Evolutionary conservation across 371 early-diverging fungal genomes (phyloP).

Genomic region (Mortierella sp.): DNA sequence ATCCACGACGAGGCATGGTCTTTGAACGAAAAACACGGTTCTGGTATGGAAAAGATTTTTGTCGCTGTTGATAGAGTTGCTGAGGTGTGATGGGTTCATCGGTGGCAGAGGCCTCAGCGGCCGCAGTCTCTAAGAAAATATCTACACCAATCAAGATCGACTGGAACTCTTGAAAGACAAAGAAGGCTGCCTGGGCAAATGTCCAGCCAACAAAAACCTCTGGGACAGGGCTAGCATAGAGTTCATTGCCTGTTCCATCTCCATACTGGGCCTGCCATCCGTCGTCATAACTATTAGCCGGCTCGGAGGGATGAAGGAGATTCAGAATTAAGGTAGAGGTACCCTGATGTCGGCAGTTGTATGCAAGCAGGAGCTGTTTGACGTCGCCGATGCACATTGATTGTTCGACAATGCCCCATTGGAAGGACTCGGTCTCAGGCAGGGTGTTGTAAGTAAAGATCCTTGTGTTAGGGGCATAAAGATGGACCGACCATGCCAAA

Average conservation of each 20-base stretch:
- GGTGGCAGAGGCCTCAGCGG: neutral
- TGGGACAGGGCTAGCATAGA: slow-evolving; percentile 66
- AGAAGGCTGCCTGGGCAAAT: slow-evolving; percentile 71
- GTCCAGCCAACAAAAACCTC: slow-evolving; percentile 63
- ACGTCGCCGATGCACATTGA: slow-evolving; percentile 78
- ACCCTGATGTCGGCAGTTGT: slow-evolving; percentile 75
- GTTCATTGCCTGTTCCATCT: slow-evolving; percentile 79
- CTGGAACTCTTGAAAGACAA: slow-evolving; percentile 77
- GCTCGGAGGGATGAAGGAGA: slow-evolving; percentile 70
- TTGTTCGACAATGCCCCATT: slow-evolving; percentile 69
- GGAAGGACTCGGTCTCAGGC: slow-evolving; percentile 74
- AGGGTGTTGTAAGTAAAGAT: slow-evolving; percentile 76
- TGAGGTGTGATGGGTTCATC: too few species aligned
- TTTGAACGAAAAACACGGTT: too few species aligned
- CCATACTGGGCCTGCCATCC: slow-evolving; percentile 85
- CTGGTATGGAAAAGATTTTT: too few species aligned
- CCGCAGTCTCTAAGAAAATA: slow-evolving; percentile 23
- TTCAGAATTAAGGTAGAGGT: slow-evolving; percentile 76
- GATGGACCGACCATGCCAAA: slow-evolving; percentile 54
- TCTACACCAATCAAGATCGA: slow-evolving; percentile 74
- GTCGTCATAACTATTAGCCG: slow-evolving; percentile 66
- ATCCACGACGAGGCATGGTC: neutral
- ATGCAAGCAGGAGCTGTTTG: slow-evolving; percentile 75
- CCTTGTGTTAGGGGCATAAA: slow-evolving; percentile 64
- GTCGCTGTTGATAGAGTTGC: too few species aligned